These are phyloP conservation scores for Cladosporium sp. DNA, from an alignment of 2,329 filamentous ascomycete genomes.

Conservation along the genomic window DNA sequence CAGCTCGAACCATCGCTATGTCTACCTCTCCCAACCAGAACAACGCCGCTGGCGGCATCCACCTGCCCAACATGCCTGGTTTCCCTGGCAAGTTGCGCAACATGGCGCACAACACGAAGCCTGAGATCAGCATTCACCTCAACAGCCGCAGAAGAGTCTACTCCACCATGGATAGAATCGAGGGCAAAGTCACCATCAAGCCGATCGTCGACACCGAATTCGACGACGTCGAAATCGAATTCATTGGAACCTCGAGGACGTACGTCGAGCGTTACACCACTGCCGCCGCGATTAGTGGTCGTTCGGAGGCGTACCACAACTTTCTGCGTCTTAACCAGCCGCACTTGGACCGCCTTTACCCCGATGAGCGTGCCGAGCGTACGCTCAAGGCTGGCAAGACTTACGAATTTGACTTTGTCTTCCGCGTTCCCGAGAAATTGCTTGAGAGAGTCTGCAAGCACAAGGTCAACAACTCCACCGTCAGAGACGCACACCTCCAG, in stretches of 20 bases:
- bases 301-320: conserved; percentile 53
- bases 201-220: conserved; percentile 51
- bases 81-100: conserved; percentile 19
- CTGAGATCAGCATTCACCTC: conserved; percentile 41
- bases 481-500: conserved; percentile 52
- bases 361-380: conserved; percentile 34
- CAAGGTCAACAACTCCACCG: conserved; percentile 43
- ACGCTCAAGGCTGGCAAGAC: conserved; percentile 50
- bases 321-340: conserved; percentile 61
- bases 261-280: conserved; percentile 52
- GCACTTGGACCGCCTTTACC: conserved; percentile 49
- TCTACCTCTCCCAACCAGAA: background rate
- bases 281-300: conserved; percentile 48
- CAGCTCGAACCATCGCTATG: conserved; percentile 6
- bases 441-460: conserved; percentile 58
- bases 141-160: conserved; percentile 40
- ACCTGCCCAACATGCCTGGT: conserved; percentile 5
- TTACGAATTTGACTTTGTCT: conserved; percentile 60
- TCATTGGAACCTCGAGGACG: conserved; percentile 50
- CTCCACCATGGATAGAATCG: conserved; percentile 54
- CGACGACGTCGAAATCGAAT: conserved; percentile 54
- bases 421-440: conserved; percentile 57
- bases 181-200: conserved; percentile 49
- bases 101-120: conserved; percentile 28
- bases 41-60: background rate